phyloP scores from a whole-genome alignment of 768 basidiomycete genomes.

The Mycena alexandri region DNA sequence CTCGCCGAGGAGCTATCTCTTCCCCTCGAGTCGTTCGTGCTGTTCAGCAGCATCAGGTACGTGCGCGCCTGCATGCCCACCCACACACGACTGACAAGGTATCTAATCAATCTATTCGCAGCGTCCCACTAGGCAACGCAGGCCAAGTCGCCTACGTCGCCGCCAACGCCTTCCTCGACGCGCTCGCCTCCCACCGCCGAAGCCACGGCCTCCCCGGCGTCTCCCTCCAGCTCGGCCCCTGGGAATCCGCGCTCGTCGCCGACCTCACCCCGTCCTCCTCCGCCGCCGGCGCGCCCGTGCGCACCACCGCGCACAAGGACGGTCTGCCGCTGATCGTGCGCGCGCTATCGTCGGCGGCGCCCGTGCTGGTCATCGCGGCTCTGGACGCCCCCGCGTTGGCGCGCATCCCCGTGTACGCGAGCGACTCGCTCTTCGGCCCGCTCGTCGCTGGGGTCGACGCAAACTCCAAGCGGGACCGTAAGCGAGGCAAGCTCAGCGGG shows the following conservation, averaged over 20 bases:
- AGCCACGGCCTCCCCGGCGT: constrained; percentile 44
- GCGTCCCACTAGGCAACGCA: constrained; percentile 46
- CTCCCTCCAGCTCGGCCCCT: constrained; percentile 47
- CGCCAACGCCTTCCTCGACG: constrained; percentile 48
- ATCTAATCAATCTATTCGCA: too few species aligned
- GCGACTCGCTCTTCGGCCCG: constrained; percentile 20
- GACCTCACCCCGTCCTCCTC: too few species aligned
- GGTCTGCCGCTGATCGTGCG: constrained; percentile 43
- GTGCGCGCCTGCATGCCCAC: constrained; percentile 5
- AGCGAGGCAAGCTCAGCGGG: constrained; percentile 25
- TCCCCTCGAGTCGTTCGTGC: constrained; percentile 46
- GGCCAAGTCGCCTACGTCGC: constrained; percentile 47
- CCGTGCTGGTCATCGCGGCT: constrained; percentile 42
- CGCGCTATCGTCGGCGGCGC: constrained; percentile 27
- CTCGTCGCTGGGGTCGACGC: constrained; percentile 16
- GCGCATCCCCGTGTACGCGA: constrained; percentile 7
- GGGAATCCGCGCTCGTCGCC: constrained; percentile 41
- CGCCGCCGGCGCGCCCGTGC: constrained; percentile 24
- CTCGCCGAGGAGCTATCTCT: constrained; percentile 44
- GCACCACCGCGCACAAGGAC: constrained; percentile 31
- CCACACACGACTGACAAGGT: too few species aligned
- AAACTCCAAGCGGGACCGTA: too few species aligned
- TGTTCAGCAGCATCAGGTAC: constrained; percentile 49
- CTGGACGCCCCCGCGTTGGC: constrained; percentile 23
- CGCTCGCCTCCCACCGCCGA: constrained; percentile 46